A percentile compares a stretch with the other conserved stretches of the same genome.
Evolutionary conservation across 2,329 filamentous ascomycete species (phyloP).

Genomic region (Pseudogymnoascus sp.): DNA sequence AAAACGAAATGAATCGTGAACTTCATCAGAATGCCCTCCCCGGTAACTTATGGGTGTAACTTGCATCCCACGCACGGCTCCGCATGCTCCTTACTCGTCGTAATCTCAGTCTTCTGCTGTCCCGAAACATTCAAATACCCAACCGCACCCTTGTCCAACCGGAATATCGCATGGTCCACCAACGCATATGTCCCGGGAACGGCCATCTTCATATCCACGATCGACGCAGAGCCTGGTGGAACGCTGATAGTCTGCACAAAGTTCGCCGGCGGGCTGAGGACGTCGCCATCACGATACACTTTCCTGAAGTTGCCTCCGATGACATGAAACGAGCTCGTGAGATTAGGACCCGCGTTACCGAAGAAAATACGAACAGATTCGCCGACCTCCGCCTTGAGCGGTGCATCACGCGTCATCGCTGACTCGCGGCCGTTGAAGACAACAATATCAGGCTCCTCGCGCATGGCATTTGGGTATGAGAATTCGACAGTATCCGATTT

Average conservation of each 20-base stretch:
- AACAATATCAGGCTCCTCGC: slow-evolving; percentile 30
- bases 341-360: slow-evolving; percentile 32
- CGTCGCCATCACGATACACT: slow-evolving; percentile 31
- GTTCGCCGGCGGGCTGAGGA: slow-evolving; percentile 28
- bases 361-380: slow-evolving; percentile 34
- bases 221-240: slow-evolving; percentile 27
- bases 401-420: slow-evolving; percentile 28
- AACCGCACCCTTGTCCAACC: slow-evolving; percentile 33
- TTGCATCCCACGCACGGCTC: slow-evolving; percentile 12
- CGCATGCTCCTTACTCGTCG: slow-evolving; percentile 23
- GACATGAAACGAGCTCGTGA: slow-evolving; percentile 32
- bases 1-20: background rate
- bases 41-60: slow-evolving; percentile 2
- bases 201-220: slow-evolving; percentile 31
- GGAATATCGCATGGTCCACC: slow-evolving; percentile 33
- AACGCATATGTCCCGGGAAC: slow-evolving; percentile 32
- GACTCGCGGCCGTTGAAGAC: slow-evolving; percentile 33
- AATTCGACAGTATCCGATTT: slow-evolving; percentile 30
- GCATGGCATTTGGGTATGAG: slow-evolving; percentile 32
- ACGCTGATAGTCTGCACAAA: slow-evolving; percentile 28
- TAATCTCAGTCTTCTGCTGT: slow-evolving; percentile 26
- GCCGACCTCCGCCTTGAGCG: slow-evolving; percentile 28
- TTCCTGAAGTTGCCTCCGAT: slow-evolving; percentile 30
- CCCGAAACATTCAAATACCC: slow-evolving; percentile 33
- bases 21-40: background rate